Evolutionary conservation across 305 asterid species (phyloP).

Genomic region (Nicotiana rustica): DNA sequence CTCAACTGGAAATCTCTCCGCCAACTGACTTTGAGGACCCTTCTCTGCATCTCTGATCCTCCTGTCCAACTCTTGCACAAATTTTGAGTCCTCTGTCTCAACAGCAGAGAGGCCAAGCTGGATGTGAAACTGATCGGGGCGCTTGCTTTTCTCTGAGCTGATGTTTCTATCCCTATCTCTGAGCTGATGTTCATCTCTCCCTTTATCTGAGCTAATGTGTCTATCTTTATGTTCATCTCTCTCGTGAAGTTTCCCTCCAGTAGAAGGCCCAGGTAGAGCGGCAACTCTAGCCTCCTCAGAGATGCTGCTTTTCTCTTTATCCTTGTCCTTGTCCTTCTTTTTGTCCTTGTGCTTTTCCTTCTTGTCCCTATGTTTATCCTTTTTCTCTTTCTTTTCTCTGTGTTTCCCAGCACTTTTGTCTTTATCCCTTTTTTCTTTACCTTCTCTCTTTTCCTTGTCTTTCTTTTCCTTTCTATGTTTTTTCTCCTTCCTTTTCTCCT

Average conservation of each 20-base stretch:
- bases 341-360: constrained; percentile 64
- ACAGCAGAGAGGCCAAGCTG: constrained; percentile 50
- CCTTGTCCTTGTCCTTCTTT: constrained; percentile 56
- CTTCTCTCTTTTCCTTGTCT: constrained; percentile 66
- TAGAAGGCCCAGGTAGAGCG: constrained; percentile 46
- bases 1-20: constrained; percentile 48
- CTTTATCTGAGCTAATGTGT: constrained; percentile 42
- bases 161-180: constrained; percentile 35
- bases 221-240: constrained; percentile 43
- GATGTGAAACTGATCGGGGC: constrained; percentile 43
- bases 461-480: constrained; percentile 72
- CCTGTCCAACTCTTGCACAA: constrained; percentile 63
- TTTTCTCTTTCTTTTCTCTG: constrained; percentile 64
- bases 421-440: constrained; percentile 62
- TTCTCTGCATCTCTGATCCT: constrained; percentile 62
- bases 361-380: constrained; percentile 60
- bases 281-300: constrained; percentile 65
- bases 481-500: constrained; percentile 72
- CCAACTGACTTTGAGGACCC: constrained; percentile 53
- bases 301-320: constrained; percentile 71
- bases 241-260: constrained; percentile 50
- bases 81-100: constrained; percentile 55
- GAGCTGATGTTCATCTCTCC: constrained; percentile 41
- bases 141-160: constrained; percentile 44
- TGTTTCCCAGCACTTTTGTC: constrained; percentile 61